Conservation (phyloP, 176 grass and related monocot genomes). For the Rhipidocladum racemiflorum region DNA sequence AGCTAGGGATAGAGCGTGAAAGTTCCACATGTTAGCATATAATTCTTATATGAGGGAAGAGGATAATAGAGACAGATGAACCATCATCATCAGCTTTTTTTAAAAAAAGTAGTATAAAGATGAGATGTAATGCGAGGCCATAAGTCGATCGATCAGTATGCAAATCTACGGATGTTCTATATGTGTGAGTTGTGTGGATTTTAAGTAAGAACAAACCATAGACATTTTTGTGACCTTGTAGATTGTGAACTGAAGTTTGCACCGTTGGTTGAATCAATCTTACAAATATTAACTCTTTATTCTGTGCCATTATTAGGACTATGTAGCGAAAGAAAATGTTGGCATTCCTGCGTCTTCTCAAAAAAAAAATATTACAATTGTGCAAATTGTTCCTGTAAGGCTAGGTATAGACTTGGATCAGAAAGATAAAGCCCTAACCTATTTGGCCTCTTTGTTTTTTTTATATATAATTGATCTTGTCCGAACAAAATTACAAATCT, state of each 20-base stretch:
- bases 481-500: too few relatives aligned
- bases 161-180: slow-evolving; percentile 5
- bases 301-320: background rate
- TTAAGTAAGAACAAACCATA: slow-evolving; percentile 21
- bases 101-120: background rate
- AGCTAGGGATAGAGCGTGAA: too few relatives aligned
- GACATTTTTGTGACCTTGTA: background rate
- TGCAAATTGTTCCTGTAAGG: background rate
- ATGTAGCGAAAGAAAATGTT: background rate
- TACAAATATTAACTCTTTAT: background rate
- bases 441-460: too few relatives aligned
- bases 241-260: background rate
- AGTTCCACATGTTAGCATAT: too few relatives aligned
- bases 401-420: background rate
- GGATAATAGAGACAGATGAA: too few relatives aligned
- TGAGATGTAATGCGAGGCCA: slow-evolving; percentile 16
- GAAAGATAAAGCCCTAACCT: background rate
- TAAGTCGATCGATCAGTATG: background rate
- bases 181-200: background rate
- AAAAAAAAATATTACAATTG: background rate
- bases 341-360: background rate
- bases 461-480: too few relatives aligned
- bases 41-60: too few relatives aligned
- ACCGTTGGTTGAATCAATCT: background rate
- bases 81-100: too few relatives aligned